phyloP scores from a whole-genome alignment of 805 yeast species.

The Barnettozyma salicaria region DNA sequence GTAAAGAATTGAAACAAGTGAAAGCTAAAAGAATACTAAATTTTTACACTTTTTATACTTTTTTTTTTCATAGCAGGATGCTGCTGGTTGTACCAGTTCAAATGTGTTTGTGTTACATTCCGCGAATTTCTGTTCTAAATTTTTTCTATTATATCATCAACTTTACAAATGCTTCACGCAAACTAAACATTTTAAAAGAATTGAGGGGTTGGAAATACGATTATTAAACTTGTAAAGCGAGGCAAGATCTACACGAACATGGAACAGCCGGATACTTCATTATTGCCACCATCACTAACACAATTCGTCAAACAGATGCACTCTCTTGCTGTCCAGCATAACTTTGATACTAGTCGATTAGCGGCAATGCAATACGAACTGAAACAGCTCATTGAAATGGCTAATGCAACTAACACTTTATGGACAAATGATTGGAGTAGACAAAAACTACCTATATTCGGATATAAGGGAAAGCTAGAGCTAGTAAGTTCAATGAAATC shows the following conservation, averaged over 20 bases:
- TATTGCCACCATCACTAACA: constrained; percentile 5
- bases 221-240: not conserved
- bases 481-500: no score
- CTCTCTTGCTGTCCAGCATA: constrained; percentile 4
- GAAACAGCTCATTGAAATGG: constrained; percentile 23
- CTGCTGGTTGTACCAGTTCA: not conserved
- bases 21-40: not conserved
- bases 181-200: no score
- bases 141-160: not conserved
- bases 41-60: not conserved
- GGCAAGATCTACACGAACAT: constrained; percentile 2
- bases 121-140: not conserved
- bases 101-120: constrained; percentile 1
- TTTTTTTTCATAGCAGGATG: not conserved
- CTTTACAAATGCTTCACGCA: no score
- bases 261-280: constrained; percentile 7
- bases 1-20: not conserved
- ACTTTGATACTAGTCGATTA: constrained; percentile 3
- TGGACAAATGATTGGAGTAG: constrained; percentile 26
- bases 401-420: constrained; percentile 20
- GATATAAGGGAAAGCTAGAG: constrained; percentile 10
- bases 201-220: no score
- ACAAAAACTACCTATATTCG: constrained; percentile 24
- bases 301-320: constrained; percentile 7
- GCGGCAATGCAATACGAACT: constrained; percentile 16